These are phyloP conservation scores for Colletotrichum eleusines DNA, from an alignment of 2,329 filamentous ascomycete genomes.

Conservation along the genomic window DNA sequence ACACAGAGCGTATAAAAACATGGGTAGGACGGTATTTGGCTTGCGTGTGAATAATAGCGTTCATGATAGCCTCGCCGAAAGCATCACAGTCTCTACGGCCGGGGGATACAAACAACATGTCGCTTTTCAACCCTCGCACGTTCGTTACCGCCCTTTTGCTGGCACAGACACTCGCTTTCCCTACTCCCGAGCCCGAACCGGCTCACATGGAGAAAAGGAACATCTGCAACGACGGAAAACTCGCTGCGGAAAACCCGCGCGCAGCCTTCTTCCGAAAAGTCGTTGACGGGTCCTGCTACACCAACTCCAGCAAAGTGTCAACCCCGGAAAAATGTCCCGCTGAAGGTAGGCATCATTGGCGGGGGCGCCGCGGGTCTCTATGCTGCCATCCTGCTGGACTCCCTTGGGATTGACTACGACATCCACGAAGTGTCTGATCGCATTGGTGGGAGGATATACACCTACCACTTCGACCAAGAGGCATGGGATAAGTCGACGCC, in stretches of 20 bases:
- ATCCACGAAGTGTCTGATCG: constrained; percentile 52
- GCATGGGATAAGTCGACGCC: constrained; percentile 43
- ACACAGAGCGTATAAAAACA: background rate
- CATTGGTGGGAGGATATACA: constrained; percentile 54
- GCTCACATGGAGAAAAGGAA: constrained; percentile 15
- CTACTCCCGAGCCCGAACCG: constrained; percentile 13
- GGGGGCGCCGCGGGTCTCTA: constrained; percentile 53
- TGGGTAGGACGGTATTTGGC: background rate
- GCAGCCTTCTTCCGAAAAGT: constrained; percentile 42
- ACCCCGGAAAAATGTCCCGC: constrained; percentile 29
- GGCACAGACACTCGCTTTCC: constrained; percentile 38
- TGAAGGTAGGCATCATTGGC: constrained; percentile 53
- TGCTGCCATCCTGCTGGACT: constrained; percentile 51
- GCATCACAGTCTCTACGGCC: constrained; percentile 22
- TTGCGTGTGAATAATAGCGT: no score
- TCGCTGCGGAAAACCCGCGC: constrained; percentile 41
- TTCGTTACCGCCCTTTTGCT: constrained; percentile 39
- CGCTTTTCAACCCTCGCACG: constrained; percentile 27
- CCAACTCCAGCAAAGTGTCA: constrained; percentile 36
- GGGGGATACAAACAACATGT: constrained; percentile 21
- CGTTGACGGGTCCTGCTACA: constrained; percentile 38
- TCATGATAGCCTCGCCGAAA: background rate
- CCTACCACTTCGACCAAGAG: constrained; percentile 49
- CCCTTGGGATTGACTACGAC: constrained; percentile 51
- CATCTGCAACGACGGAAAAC: constrained; percentile 40